These are phyloP conservation scores for Candida piceae DNA, from an alignment of 805 yeast genomes.

Conservation along the genomic window DNA sequence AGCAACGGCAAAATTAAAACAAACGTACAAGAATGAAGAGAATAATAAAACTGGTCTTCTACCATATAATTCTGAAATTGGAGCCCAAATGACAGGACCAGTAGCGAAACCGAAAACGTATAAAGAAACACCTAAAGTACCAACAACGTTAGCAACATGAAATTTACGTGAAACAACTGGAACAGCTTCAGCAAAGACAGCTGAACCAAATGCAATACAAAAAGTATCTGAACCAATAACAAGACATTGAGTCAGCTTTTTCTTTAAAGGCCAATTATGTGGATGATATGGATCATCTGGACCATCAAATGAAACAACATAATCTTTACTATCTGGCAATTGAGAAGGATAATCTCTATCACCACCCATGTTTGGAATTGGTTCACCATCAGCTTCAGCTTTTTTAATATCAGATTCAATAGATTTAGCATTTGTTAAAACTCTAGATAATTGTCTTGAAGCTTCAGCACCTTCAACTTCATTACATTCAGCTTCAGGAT, in stretches of 20 bases:
- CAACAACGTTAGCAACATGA: slow-evolving; percentile 63
- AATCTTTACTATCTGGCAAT: slow-evolving; percentile 49
- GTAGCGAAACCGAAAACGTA: slow-evolving; percentile 92
- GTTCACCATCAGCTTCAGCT: slow-evolving; percentile 29
- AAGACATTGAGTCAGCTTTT: slow-evolving; percentile 41
- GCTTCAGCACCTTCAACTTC: slow-evolving; percentile 8
- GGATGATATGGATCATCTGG: slow-evolving; percentile 78
- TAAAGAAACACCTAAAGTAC: slow-evolving; percentile 69
- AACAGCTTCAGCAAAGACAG: slow-evolving; percentile 69
- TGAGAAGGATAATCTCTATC: slow-evolving; percentile 58
- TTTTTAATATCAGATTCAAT: slow-evolving; percentile 25
- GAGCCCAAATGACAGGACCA: slow-evolving; percentile 91
- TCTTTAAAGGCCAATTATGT: slow-evolving; percentile 60
- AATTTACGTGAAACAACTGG: slow-evolving; percentile 42
- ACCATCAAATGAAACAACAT: slow-evolving; percentile 71
- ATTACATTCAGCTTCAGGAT: slow-evolving; percentile 3
- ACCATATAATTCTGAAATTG: slow-evolving; percentile 74
- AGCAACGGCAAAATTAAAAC: slow-evolving; percentile 70
- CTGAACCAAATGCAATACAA: slow-evolving; percentile 68
- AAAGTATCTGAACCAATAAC: slow-evolving; percentile 46
- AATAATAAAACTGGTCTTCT: slow-evolving; percentile 56
- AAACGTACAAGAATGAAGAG: slow-evolving; percentile 50
- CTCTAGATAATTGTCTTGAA: slow-evolving; percentile 32
- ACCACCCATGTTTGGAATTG: slow-evolving; percentile 61
- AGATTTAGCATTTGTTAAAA: slow-evolving; percentile 35